Percentiles rank a stretch among this genome's conserved stretches.
Conservation (phyloP, 306 rosid genomes). For the Lathyrus oleraceus region DNA sequence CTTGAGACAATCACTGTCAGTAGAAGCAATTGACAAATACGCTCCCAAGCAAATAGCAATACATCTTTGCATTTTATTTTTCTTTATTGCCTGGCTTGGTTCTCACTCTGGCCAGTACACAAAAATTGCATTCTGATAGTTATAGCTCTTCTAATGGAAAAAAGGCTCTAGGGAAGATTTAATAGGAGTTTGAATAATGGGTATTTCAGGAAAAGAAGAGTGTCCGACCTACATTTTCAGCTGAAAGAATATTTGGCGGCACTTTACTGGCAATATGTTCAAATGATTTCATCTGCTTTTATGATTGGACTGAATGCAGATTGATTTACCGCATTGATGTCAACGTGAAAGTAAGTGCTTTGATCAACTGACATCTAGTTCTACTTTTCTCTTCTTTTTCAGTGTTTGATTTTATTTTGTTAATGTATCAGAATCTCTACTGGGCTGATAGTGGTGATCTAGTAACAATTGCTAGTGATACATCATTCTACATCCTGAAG, state of each 20-base stretch:
- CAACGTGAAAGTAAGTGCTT: conserved; percentile 77
- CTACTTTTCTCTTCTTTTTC: conserved; percentile 2
- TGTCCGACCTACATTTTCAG: conserved; percentile 91
- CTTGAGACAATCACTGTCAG: conserved; percentile 12
- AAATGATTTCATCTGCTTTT: conserved; percentile 95
- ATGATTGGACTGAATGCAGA: conserved; percentile 98
- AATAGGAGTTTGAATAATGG: conserved; percentile 29
- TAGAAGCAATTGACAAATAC: conserved; percentile 1
- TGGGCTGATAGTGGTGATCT: conserved; percentile 99
- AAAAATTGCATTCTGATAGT: conserved; percentile 9
- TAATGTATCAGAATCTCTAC: conserved; percentile 71
- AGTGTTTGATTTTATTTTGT: conserved; percentile 16
- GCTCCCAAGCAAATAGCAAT: conserved; percentile 10
- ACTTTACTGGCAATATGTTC: conserved; percentile 92
- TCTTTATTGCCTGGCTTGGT: conserved; percentile 21
- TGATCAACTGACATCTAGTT: conserved; percentile 29
- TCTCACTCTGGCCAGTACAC: conserved; percentile 14
- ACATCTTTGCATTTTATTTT: conserved; percentile 16
- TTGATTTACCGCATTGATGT: conserved; percentile 94
- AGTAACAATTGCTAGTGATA: conserved; percentile 82
- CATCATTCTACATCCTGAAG: conserved; percentile 94
- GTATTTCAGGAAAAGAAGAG: conserved; percentile 87
- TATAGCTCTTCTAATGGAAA: background rate
- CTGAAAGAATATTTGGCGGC: conserved; percentile 86
- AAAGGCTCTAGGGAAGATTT: background rate